These are phyloP conservation scores for Hortaea werneckii DNA, from an alignment of 2,329 filamentous ascomycete genomes.

Conservation along the genomic window DNA sequence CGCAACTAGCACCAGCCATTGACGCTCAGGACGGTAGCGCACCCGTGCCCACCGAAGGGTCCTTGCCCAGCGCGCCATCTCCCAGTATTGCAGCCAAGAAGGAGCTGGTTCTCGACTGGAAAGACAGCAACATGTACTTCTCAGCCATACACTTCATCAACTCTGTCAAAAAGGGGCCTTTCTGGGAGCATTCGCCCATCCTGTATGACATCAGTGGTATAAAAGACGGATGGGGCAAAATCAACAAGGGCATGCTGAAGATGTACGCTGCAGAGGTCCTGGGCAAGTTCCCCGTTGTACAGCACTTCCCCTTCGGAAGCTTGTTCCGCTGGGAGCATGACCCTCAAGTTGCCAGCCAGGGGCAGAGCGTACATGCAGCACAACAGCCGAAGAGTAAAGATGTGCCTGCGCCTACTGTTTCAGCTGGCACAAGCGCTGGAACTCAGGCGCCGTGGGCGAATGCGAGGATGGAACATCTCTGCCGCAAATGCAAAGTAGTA, in stretches of 20 bases:
- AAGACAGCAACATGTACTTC: constrained; percentile 64
- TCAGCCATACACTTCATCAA: constrained; percentile 93
- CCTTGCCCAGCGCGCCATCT: constrained; percentile 55
- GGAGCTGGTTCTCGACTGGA: constrained; percentile 30
- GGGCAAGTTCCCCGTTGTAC: constrained; percentile 95
- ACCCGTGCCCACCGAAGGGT: constrained; percentile 67
- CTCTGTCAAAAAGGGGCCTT: constrained; percentile 90
- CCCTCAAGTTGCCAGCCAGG: constrained; percentile 16
- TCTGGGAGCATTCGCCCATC: constrained; percentile 89
- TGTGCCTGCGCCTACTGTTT: constrained; percentile 6
- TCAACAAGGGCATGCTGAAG: constrained; percentile 95
- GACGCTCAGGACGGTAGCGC: constrained; percentile 38
- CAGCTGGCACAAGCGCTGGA: constrained; percentile 4
- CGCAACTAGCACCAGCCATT: constrained; percentile 74
- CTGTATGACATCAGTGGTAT: constrained; percentile 91
- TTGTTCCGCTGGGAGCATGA: constrained; percentile 40
- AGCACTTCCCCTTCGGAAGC: constrained; percentile 61
- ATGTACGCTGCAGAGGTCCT: constrained; percentile 98
- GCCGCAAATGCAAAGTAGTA: constrained; percentile 16
- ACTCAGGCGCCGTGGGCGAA: constrained; percentile 21
- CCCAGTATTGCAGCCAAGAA: constrained; percentile 53
- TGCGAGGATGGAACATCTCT: constrained; percentile 5
- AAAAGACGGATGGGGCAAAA: constrained; percentile 85
- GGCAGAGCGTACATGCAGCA: constrained; percentile 17
- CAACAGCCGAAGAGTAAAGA: constrained; percentile 22